A percentile compares a stretch with the other conserved stretches of the same genome.
Conservation (phyloP, 2,329 filamentous ascomycete species). For the Fusarium sacchari region DNA sequence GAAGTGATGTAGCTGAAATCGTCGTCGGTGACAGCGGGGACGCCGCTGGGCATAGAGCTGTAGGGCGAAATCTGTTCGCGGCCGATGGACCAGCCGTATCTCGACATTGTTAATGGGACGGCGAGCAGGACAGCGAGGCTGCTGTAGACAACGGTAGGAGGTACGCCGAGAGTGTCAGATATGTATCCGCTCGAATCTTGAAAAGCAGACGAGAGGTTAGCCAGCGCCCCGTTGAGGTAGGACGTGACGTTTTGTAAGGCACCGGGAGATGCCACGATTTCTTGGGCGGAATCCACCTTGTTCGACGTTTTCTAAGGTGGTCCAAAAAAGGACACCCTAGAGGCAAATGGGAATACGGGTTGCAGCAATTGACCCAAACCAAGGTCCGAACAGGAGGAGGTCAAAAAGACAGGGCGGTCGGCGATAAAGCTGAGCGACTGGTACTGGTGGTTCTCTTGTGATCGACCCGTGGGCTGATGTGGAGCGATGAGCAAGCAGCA, state of each 20-base stretch:
- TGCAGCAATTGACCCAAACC: constrained; percentile 33
- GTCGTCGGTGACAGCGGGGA: constrained; percentile 75
- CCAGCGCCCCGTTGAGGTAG: constrained; percentile 65
- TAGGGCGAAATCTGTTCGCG: constrained; percentile 64
- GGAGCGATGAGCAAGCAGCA: constrained; percentile 34
- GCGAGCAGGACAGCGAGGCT: constrained; percentile 61
- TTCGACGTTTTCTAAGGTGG: constrained; percentile 52
- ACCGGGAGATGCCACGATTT: constrained; percentile 69
- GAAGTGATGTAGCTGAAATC: constrained; percentile 88
- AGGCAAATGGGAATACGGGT: constrained; percentile 37
- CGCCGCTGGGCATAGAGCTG: constrained; percentile 57
- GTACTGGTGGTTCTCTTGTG: constrained; percentile 39
- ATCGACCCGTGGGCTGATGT: constrained; percentile 44
- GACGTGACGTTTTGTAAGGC: constrained; percentile 69
- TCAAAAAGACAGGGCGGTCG: constrained; percentile 35
- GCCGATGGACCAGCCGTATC: constrained; percentile 61
- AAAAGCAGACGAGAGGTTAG: constrained; percentile 59
- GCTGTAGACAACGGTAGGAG: constrained; percentile 60
- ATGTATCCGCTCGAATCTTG: constrained; percentile 63
- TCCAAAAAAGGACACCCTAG: constrained; percentile 51
- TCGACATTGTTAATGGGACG: constrained; percentile 63
- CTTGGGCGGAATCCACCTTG: constrained; percentile 72
- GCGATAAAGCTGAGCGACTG: constrained; percentile 35
- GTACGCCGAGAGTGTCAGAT: constrained; percentile 60
- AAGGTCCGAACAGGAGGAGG: constrained; percentile 32